Conservation (phyloP, 208 protist species). For the Wallacemonas sp. region DNA sequence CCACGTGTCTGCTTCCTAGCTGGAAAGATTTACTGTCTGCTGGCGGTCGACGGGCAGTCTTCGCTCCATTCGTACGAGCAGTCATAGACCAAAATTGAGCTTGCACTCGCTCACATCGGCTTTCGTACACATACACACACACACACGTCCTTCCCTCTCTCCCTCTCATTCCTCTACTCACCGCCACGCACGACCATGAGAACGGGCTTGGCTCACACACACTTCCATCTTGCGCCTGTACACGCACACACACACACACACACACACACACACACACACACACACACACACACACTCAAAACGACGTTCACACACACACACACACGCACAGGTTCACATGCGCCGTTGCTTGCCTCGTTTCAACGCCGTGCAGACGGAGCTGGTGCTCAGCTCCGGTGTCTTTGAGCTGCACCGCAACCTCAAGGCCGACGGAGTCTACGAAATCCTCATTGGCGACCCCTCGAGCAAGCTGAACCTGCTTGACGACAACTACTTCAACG, state of each 20-base stretch:
- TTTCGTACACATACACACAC: too few species aligned
- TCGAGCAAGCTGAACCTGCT: constrained; percentile 66
- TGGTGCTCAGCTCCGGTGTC: constrained; percentile 27
- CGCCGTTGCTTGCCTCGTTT: constrained; percentile 1
- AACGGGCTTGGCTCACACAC: too few species aligned
- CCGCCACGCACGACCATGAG: too few species aligned
- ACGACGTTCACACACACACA: background rate
- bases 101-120: too few species aligned
- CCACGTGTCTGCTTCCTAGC: too few species aligned
- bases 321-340: constrained; percentile 2
- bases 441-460: constrained; percentile 43
- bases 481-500: constrained; percentile 37
- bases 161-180: background rate
- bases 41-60: too few species aligned
- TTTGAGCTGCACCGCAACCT: constrained; percentile 42
- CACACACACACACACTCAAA: background rate
- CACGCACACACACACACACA: background rate
- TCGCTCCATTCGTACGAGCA: too few species aligned
- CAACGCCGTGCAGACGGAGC: constrained; percentile 3
- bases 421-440: constrained; percentile 40
- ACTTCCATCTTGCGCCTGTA: too few species aligned
- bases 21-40: too few species aligned
- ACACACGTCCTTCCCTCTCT: background rate
- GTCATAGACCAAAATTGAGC: too few species aligned
- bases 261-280: background rate